phyloP scores from a whole-genome alignment of 306 rosid genomes.

The Trifolium fragiferum region DNA sequence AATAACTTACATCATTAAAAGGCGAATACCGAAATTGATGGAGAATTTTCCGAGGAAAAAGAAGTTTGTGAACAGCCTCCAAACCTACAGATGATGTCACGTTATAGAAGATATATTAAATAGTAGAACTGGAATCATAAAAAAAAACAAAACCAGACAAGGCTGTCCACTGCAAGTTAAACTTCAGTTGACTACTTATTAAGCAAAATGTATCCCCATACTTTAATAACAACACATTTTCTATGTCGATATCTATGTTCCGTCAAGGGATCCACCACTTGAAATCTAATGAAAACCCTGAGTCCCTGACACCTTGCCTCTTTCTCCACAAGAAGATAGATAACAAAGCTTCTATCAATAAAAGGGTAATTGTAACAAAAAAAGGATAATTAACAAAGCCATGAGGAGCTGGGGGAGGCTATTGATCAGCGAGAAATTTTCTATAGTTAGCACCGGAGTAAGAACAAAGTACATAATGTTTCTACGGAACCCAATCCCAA shows the following conservation, averaged over 20 bases:
- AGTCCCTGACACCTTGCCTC: not conserved
- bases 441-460: not conserved
- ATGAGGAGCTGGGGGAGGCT: not conserved
- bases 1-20: conserved; percentile 85
- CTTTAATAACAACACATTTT: not conserved
- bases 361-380: not conserved
- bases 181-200: conserved; percentile 15
- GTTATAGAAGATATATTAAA: conserved; percentile 26
- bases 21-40: conserved; percentile 86
- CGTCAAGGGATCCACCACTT: conserved; percentile 12
- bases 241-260: not conserved
- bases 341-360: not conserved
- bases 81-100: conserved; percentile 63
- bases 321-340: conserved; percentile 1
- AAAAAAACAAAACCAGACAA: conserved; percentile 4
- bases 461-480: not conserved
- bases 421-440: not conserved
- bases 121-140: conserved; percentile 15
- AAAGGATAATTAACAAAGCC: no score
- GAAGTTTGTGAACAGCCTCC: conserved; percentile 90
- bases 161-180: not conserved
- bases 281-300: conserved; percentile 1
- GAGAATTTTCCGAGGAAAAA: conserved; percentile 92
- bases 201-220: conserved; percentile 5
- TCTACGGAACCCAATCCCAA: not conserved